These are phyloP conservation scores for Cercospora sojina DNA, from an alignment of 2,329 filamentous ascomycete species.

Conservation along the genomic window DNA sequence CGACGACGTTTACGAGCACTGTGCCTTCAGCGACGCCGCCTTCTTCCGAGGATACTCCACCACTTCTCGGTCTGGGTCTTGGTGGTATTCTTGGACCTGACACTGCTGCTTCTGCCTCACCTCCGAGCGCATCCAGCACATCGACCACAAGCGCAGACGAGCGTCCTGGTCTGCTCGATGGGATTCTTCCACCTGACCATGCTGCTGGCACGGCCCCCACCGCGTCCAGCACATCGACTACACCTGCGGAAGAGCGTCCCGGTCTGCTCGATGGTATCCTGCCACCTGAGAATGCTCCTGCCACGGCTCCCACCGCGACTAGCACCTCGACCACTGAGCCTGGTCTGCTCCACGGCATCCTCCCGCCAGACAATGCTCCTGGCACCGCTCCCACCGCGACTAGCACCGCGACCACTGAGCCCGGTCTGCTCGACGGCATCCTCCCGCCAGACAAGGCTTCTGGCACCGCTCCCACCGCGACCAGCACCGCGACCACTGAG, in stretches of 20 bases:
- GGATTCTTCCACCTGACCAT: slow-evolving; percentile 4
- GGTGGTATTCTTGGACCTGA: slow-evolving; percentile 5
- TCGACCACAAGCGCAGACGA: neutral
- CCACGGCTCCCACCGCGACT: neutral
- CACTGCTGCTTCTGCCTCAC: neutral
- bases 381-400: neutral
- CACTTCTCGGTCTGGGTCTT: neutral
- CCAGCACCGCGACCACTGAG: neutral
- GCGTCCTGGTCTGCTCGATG: neutral
- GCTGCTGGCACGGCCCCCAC: neutral
- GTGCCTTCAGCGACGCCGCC: slow-evolving; percentile 2
- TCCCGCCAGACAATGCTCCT: slow-evolving; percentile 2
- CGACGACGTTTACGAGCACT: slow-evolving; percentile 10
- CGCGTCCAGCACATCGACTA: neutral
- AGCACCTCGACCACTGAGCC: neutral
- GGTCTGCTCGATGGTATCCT: neutral
- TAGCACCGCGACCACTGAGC: neutral
- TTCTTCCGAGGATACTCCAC: neutral
- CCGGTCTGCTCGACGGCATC: neutral
- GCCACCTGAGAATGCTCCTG: slow-evolving; percentile 2
- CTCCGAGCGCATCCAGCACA: neutral
- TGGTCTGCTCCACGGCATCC: slow-evolving; percentile 1
- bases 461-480: neutral
- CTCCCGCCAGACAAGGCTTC: slow-evolving; percentile 1
- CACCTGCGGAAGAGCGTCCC: neutral